Conservation (phyloP, 1,139 yeast genomes). For the Diutina scorzettiae region DNA sequence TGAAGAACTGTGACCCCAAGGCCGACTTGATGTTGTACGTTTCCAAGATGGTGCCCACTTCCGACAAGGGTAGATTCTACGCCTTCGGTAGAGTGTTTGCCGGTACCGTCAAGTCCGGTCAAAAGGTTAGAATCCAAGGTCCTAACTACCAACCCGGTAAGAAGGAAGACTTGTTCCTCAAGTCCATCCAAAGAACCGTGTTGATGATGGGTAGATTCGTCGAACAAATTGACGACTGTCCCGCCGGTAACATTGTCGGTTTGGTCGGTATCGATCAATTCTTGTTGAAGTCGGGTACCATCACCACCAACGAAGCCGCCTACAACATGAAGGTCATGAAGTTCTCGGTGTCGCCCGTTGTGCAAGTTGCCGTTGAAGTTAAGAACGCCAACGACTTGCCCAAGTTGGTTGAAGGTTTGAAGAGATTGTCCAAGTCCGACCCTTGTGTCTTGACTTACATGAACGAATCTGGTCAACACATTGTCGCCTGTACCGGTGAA, state of each 20-base stretch:
- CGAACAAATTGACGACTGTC: conserved; percentile 98
- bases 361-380: conserved; percentile 98
- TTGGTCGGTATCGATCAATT: conserved; percentile 99
- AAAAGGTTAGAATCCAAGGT: conserved; percentile 99
- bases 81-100: conserved; percentile 99
- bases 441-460: conserved; percentile 91
- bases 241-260: conserved; percentile 99
- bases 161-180: conserved; percentile 94
- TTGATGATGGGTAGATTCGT: conserved; percentile 99
- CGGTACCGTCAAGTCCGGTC: conserved; percentile 98
- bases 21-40: conserved; percentile 99
- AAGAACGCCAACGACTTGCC: conserved; percentile 99
- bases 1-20: conserved; percentile 97
- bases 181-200: conserved; percentile 98
- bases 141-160: conserved; percentile 98
- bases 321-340: conserved; percentile 99
- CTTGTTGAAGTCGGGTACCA: conserved; percentile 98
- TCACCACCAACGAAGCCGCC: conserved; percentile 91
- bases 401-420: conserved; percentile 99
- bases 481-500: conserved; percentile 99
- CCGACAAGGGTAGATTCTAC: conserved; percentile 99
- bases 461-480: conserved; percentile 96
- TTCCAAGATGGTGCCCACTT: conserved; percentile 99
- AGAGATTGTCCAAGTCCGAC: conserved; percentile 99
- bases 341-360: conserved; percentile 99